Percentiles rank a stretch among this genome's conserved stretches.
Evolutionary conservation across 257 asterid species (phyloP).

Genomic region (Solanum ossicruentum): DNA sequence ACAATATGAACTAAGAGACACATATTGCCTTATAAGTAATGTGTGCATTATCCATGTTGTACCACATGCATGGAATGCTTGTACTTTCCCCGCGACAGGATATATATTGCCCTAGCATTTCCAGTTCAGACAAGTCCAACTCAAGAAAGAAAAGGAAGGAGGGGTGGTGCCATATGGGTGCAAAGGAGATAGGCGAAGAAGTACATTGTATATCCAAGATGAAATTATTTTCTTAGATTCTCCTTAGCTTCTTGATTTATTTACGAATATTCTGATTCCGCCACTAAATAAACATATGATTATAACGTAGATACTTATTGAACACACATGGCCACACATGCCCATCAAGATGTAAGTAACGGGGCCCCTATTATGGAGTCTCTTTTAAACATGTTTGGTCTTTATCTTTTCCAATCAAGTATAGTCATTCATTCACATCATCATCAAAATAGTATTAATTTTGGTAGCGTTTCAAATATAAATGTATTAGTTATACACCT

Average conservation of each 20-base stretch:
- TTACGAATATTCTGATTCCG: not conserved
- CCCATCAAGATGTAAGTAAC: not conserved
- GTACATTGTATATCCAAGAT: not conserved
- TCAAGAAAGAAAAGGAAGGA: not conserved
- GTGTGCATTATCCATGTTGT: not conserved
- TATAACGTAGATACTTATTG: not conserved
- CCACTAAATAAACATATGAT: not conserved
- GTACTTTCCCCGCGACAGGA: not conserved
- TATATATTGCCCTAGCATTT: not conserved
- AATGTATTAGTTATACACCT: too few relatives aligned
- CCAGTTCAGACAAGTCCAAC: not conserved
- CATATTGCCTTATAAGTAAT: not conserved
- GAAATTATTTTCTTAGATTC: not conserved
- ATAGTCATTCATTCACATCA: not conserved
- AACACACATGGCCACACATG: not conserved
- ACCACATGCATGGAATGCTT: not conserved
- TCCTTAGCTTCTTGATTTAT: too few relatives aligned
- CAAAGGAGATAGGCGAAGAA: not conserved
- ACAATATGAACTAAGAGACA: not conserved
- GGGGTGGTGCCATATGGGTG: not conserved
- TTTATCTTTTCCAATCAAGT: not conserved
- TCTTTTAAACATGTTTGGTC: not conserved
- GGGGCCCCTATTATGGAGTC: not conserved
- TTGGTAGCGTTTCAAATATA: too few relatives aligned
- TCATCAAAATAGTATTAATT: not conserved